Percentiles rank a stretch among this genome's conserved stretches.
Evolutionary conservation across 257 asterid species (phyloP).

Genomic region (Lithospermum erythrorhizon): DNA sequence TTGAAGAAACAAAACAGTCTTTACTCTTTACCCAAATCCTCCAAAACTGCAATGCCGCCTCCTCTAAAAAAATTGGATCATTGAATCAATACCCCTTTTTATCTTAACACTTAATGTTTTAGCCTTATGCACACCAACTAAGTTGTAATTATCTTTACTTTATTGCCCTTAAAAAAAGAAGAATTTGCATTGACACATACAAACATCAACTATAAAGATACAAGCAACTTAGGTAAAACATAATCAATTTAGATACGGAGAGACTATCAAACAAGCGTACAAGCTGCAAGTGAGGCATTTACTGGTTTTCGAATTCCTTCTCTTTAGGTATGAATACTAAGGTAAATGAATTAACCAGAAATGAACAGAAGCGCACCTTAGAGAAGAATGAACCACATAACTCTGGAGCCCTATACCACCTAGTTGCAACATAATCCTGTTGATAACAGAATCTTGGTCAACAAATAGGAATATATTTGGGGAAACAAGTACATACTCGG

Average conservation of each 20-base stretch:
- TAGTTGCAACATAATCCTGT: slow-evolving; percentile 92
- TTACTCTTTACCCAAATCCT: no score
- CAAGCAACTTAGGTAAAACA: background rate
- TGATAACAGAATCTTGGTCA: slow-evolving; percentile 4
- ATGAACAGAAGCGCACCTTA: slow-evolving; percentile 30
- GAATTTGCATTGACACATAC: no score
- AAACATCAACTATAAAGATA: background rate
- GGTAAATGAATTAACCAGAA: slow-evolving; percentile 2
- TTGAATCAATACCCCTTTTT: no score
- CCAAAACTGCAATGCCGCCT: no score
- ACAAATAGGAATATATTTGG: slow-evolving; percentile 2
- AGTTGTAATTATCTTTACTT: no score
- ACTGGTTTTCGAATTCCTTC: no score
- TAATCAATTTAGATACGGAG: background rate
- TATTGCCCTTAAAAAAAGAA: no score
- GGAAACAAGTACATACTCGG: background rate
- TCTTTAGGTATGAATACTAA: background rate
- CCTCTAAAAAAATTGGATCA: no score
- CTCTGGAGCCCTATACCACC: slow-evolving; percentile 94
- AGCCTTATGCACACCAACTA: no score
- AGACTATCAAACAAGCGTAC: background rate
- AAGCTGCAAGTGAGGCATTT: background rate
- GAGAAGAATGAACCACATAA: slow-evolving; percentile 91
- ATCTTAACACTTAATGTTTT: no score
- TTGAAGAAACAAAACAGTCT: no score